Percentiles rank a stretch among this genome's conserved stretches.
These are phyloP conservation scores for Sphagnum fallax DNA, from an alignment of 228 moss, liverwort and hornwort genomes.

Conservation along the genomic window DNA sequence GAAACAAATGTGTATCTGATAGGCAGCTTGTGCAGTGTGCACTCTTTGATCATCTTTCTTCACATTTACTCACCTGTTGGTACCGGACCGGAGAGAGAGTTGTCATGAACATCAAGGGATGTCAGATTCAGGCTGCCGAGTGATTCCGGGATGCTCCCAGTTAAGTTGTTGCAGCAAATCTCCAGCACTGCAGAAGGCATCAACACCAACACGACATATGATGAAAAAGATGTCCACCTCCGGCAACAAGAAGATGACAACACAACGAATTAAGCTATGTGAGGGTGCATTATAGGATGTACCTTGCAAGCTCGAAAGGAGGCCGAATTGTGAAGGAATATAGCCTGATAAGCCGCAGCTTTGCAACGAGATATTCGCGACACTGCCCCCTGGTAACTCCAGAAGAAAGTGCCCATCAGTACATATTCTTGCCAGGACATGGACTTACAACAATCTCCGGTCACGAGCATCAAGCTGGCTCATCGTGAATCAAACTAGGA, in stretches of 20 bases:
- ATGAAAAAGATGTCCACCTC: neutral
- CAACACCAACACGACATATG: neutral
- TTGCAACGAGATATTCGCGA: conserved; percentile 35
- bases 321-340: conserved; percentile 35
- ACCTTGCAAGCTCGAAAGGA: conserved; percentile 40
- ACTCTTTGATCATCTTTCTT: neutral
- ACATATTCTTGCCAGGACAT: too few species aligned
- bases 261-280: neutral
- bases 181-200: conserved; percentile 26
- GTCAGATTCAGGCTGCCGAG: conserved; percentile 28
- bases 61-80: conserved; percentile 15
- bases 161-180: conserved; percentile 38
- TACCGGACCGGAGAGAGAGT: conserved; percentile 30
- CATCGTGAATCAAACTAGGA: too few species aligned
- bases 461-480: too few species aligned
- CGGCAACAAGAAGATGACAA: neutral
- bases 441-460: too few species aligned
- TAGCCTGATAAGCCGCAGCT: conserved; percentile 35
- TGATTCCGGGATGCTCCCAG: conserved; percentile 28
- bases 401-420: too few species aligned
- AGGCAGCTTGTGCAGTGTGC: neutral
- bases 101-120: conserved; percentile 27
- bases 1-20: too few species aligned
- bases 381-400: conserved; percentile 21
- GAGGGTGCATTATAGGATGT: neutral